Conservation (phyloP, 148 eudicot genomes). For the Chenopodium quinoa region DNA sequence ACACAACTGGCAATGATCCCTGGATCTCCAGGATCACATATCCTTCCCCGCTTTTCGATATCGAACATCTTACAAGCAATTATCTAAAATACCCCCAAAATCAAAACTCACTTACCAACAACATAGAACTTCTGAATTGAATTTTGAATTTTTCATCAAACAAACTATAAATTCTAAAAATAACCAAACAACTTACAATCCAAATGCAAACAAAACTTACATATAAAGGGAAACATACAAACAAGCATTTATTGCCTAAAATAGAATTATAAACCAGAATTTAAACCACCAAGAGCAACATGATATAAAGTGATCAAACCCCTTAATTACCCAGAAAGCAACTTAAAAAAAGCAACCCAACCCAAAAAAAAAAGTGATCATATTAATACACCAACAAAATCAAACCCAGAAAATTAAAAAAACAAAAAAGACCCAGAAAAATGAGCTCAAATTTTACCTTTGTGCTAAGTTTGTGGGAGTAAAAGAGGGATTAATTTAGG, state of each 20-base stretch:
- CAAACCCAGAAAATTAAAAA: background rate
- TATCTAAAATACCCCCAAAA: background rate
- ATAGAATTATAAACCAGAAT: background rate
- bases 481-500: background rate
- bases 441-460: background rate
- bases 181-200: background rate
- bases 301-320: background rate
- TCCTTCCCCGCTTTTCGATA: background rate
- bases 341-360: background rate
- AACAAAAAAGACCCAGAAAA: background rate
- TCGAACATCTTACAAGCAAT: background rate
- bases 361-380: background rate
- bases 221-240: background rate
- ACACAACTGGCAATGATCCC: background rate
- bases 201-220: background rate
- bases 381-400: background rate
- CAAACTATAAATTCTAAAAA: background rate
- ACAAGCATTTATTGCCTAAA: background rate
- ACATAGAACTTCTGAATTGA: background rate
- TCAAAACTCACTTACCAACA: background rate
- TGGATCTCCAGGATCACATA: background rate
- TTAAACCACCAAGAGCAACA: background rate
- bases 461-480: background rate
- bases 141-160: background rate
- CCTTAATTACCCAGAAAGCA: background rate